phyloP scores from a whole-genome alignment of 441 rosid genomes.

The Bocquillonia castaneifolia region DNA sequence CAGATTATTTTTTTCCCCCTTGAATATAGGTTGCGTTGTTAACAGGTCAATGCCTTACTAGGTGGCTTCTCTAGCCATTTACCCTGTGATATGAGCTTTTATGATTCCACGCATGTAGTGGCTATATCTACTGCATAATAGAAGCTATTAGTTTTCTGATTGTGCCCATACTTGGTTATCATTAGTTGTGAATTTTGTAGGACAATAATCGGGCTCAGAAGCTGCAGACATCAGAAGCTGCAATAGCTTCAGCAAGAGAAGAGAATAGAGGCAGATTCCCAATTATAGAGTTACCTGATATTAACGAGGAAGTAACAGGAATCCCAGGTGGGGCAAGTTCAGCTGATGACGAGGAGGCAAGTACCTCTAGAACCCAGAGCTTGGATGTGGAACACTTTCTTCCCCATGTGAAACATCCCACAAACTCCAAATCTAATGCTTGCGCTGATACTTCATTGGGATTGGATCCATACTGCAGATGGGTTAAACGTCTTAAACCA shows the following conservation, averaged over 20 bases:
- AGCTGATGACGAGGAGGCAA: constrained; percentile 43
- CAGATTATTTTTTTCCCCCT: not conserved
- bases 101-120: not conserved
- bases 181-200: constrained; percentile 35
- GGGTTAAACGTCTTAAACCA: constrained; percentile 86
- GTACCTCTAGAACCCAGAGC: constrained; percentile 74
- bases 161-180: constrained; percentile 11
- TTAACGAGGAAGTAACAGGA: constrained; percentile 42
- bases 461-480: constrained; percentile 51
- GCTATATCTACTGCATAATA: constrained; percentile 9
- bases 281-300: constrained; percentile 43
- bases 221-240: constrained; percentile 28
- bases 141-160: not conserved
- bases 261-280: constrained; percentile 24
- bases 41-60: not conserved
- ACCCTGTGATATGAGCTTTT: constrained; percentile 8
- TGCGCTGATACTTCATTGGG: constrained; percentile 24
- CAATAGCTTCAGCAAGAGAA: constrained; percentile 28
- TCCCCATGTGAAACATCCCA: constrained; percentile 30
- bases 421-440: constrained; percentile 36
- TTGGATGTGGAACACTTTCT: constrained; percentile 55
- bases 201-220: constrained; percentile 25
- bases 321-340: constrained; percentile 35
- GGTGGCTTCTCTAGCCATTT: not conserved
- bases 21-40: not conserved